A percentile compares a stretch with the other conserved stretches of the same genome.
Evolutionary conservation across 495 filamentous ascomycete species (phyloP).

Genomic region (Tuber melanosporum): DNA sequence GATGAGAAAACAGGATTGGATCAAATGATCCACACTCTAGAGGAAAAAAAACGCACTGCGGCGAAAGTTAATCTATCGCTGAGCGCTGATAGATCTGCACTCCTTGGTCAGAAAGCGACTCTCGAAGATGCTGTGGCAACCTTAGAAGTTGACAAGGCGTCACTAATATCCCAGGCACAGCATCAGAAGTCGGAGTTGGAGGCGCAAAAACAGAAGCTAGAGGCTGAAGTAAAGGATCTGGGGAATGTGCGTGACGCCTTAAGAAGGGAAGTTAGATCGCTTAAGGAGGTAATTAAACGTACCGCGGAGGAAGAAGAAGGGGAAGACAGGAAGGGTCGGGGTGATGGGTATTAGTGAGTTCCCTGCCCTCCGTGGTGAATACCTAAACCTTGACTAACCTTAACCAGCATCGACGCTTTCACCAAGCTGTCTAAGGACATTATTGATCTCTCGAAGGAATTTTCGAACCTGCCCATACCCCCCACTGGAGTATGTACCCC

Average conservation of each 20-base stretch:
- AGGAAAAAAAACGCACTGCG: slow-evolving; percentile 28
- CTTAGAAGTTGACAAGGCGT: slow-evolving; percentile 31
- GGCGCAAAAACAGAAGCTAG: slow-evolving; percentile 50
- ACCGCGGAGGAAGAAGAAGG: slow-evolving; percentile 51
- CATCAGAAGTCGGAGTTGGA: slow-evolving; percentile 47
- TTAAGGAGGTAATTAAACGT: slow-evolving; percentile 54
- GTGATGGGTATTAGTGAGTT: slow-evolving; percentile 60
- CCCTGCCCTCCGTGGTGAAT: background rate
- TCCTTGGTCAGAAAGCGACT: slow-evolving; percentile 43
- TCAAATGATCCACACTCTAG: slow-evolving; percentile 29
- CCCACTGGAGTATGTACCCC: slow-evolving; percentile 41
- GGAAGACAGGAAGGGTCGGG: slow-evolving; percentile 56
- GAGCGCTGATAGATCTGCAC: slow-evolving; percentile 42
- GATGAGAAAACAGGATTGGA: slow-evolving; percentile 34
- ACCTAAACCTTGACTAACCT: slow-evolving; percentile 41
- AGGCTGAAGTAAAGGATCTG: slow-evolving; percentile 49
- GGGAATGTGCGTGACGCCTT: slow-evolving; percentile 51
- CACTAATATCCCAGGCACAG: slow-evolving; percentile 43
- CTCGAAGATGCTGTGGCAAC: slow-evolving; percentile 31
- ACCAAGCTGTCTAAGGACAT: slow-evolving; percentile 54
- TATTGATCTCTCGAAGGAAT: slow-evolving; percentile 53
- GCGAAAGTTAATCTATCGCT: slow-evolving; percentile 44
- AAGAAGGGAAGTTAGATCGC: slow-evolving; percentile 52
- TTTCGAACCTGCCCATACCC: slow-evolving; percentile 54
- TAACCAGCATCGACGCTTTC: slow-evolving; percentile 54